A percentile compares a stretch with the other conserved stretches of the same genome.
phyloP scores from a whole-genome alignment of 202 grass and related monocot species.

The Sporobolus alterniflorus region DNA sequence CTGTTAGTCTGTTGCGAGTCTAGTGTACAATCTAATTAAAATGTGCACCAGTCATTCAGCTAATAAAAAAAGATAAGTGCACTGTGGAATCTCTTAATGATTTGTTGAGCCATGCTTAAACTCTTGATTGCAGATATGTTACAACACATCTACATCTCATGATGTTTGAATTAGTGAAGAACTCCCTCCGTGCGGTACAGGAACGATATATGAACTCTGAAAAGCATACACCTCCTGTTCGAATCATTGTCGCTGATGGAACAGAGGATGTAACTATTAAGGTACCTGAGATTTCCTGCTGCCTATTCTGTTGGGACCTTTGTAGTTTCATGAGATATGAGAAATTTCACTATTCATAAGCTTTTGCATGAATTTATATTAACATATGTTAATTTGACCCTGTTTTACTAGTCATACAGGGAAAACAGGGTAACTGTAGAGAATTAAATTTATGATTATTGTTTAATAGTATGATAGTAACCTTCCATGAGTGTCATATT shows the following conservation, averaged over 20 bases:
- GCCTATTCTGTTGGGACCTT: not conserved
- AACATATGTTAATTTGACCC: not conserved
- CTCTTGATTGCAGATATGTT: constrained; percentile 71
- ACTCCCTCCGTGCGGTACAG: constrained; percentile 95
- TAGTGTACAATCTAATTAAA: constrained; percentile 1
- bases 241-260: constrained; percentile 97
- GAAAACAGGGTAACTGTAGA: not conserved
- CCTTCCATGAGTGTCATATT: not conserved
- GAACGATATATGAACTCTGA: constrained; percentile 90
- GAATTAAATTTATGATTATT: not conserved
- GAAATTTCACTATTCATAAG: not conserved
- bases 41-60: not conserved
- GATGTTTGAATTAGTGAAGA: constrained; percentile 97
- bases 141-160: constrained; percentile 93
- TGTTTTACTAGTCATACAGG: not conserved
- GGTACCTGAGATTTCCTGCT: constrained; percentile 42
- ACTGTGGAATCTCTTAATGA: not conserved
- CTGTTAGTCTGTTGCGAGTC: not conserved
- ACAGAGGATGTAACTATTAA: constrained; percentile 97
- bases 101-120: constrained; percentile 10
- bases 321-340: constrained; percentile 12
- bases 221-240: constrained; percentile 74
- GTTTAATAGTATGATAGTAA: not conserved
- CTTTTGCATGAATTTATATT: constrained; percentile 15
- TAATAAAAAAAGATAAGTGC: not conserved